Percentiles rank a stretch among this genome's conserved stretches.
These are phyloP conservation scores for Penicillium sp. DNA, from an alignment of 2,329 filamentous ascomycete genomes.

Conservation along the genomic window DNA sequence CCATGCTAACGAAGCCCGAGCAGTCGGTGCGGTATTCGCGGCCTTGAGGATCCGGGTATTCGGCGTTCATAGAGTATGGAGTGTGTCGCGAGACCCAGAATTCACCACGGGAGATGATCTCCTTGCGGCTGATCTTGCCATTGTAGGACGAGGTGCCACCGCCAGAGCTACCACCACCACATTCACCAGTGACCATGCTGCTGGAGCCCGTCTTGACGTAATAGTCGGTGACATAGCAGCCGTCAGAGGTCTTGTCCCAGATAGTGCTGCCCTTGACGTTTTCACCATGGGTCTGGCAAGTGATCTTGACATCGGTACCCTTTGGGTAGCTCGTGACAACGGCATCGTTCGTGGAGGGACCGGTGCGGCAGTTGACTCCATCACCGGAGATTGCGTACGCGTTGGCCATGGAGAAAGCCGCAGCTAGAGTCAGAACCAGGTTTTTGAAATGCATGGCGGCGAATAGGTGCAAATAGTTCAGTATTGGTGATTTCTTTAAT, in stretches of 20 bases:
- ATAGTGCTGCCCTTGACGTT: slow-evolving; percentile 26
- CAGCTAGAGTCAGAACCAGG: slow-evolving; percentile 12
- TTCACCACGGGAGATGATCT: slow-evolving; percentile 25
- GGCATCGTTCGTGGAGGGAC: slow-evolving; percentile 26
- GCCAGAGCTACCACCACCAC: slow-evolving; percentile 17
- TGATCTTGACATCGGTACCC: slow-evolving; percentile 17
- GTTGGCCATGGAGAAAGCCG: slow-evolving; percentile 16
- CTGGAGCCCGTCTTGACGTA: slow-evolving; percentile 35
- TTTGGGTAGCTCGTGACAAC: slow-evolving; percentile 25
- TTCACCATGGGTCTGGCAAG: slow-evolving; percentile 28
- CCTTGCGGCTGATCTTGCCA: slow-evolving; percentile 24
- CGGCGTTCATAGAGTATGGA: slow-evolving; percentile 15
- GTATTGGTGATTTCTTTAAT: not conserved
- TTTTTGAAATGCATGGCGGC: slow-evolving; percentile 13
- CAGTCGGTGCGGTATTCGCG: slow-evolving; percentile 25
- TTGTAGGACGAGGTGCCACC: slow-evolving; percentile 20
- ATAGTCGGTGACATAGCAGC: slow-evolving; percentile 37
- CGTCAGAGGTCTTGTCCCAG: slow-evolving; percentile 36
- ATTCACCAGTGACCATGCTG: slow-evolving; percentile 24
- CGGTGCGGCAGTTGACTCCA: slow-evolving; percentile 31
- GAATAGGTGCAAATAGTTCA: not conserved
- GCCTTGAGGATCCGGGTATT: slow-evolving; percentile 18
- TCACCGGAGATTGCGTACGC: slow-evolving; percentile 31
- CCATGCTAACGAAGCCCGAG: slow-evolving; percentile 24
- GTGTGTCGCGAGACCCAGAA: slow-evolving; percentile 16